Evolutionary conservation across 495 filamentous ascomycete genomes (phyloP), one percentile per base, ranked within the genome.

Genomic region (Penicillium coprophilum): DNA sequence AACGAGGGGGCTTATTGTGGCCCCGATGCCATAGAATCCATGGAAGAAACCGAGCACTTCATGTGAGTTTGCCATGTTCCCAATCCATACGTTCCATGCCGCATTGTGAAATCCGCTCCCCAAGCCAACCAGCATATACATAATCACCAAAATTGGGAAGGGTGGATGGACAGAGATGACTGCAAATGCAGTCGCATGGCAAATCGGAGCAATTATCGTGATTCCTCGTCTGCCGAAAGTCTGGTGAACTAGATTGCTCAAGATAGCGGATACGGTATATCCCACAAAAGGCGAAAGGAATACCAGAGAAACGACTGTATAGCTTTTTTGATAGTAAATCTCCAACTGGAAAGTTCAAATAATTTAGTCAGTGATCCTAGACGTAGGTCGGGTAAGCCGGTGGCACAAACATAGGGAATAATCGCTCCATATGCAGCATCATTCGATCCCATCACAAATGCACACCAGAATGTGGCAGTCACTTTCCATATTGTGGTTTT

Each of bases 161-260:
- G 81, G 82, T 1, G 83, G 83, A 51, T 86, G 82, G 0, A 73
- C 38, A n/a, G 71, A 65, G 58, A 80, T 78, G 58, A 86, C 69
- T 27, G 78, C 65, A 61, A 81, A 85, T 3, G 87, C 78, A 3
- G 87, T 50, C 6, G 91, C 47, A 46, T 87, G 85, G 64, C 78
- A 86, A 2, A 65, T 45, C 0, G 88, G 86, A 0, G 72, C 83
- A 13, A 91, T 68, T 48, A 87, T 49, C 23, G 88, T 87, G 10
- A 93, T 79, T 15, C 90, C 90, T 1, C 84, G 82, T 56, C 90
- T 87, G 7, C 90, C 90, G 41, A 85, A 71, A 43, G 70, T 69
- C 48, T 81, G 64, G 58, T 86, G 83, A 39, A 86, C 64, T 2
- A 57, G 43, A 59, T 82, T 82, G 62, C 78, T 84, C 20, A 81